These are phyloP conservation scores for Epichloe bromicola DNA, from an alignment of 2,329 filamentous ascomycete species.

Conservation along the genomic window DNA sequence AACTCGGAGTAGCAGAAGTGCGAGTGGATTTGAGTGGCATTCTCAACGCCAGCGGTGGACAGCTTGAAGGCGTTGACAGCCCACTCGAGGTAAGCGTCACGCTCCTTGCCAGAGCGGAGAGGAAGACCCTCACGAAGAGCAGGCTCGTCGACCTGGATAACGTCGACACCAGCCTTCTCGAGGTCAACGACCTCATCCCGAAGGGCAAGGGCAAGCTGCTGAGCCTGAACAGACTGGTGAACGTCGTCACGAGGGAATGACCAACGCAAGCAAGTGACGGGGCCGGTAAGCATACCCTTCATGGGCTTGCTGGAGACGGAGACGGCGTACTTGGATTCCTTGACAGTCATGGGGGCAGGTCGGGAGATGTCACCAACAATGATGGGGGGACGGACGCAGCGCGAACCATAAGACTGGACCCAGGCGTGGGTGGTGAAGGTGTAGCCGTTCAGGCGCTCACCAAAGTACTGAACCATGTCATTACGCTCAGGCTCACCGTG, in stretches of 20 bases:
- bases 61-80: slow-evolving; percentile 97
- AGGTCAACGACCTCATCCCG: slow-evolving; percentile 98
- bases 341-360: slow-evolving; percentile 95
- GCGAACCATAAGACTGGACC: slow-evolving; percentile 97
- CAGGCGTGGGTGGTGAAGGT: slow-evolving; percentile 98
- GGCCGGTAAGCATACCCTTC: slow-evolving; percentile 99
- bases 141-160: slow-evolving; percentile 99
- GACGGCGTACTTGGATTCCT: slow-evolving; percentile 98
- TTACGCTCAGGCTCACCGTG: slow-evolving; percentile 99
- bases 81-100: slow-evolving; percentile 94
- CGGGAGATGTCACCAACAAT: slow-evolving; percentile 98
- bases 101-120: slow-evolving; percentile 85
- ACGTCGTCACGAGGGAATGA: slow-evolving; percentile 99
- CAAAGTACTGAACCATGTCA: slow-evolving; percentile 99
- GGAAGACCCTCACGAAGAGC: slow-evolving; percentile 98
- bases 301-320: slow-evolving; percentile 96
- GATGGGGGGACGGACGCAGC: slow-evolving; percentile 98
- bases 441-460: slow-evolving; percentile 92
- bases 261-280: slow-evolving; percentile 97
- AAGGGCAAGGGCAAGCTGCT: slow-evolving; percentile 96
- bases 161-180: slow-evolving; percentile 87
- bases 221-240: slow-evolving; percentile 96
- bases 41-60: slow-evolving; percentile 80
- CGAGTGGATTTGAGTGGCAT: slow-evolving; percentile 98
- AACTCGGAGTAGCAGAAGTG: slow-evolving; percentile 99